A percentile compares a stretch with the other conserved stretches of the same genome.
Evolutionary conservation across 2,329 filamentous ascomycete species (phyloP).

Genomic region (Pseudogymnoascus sp.): DNA sequence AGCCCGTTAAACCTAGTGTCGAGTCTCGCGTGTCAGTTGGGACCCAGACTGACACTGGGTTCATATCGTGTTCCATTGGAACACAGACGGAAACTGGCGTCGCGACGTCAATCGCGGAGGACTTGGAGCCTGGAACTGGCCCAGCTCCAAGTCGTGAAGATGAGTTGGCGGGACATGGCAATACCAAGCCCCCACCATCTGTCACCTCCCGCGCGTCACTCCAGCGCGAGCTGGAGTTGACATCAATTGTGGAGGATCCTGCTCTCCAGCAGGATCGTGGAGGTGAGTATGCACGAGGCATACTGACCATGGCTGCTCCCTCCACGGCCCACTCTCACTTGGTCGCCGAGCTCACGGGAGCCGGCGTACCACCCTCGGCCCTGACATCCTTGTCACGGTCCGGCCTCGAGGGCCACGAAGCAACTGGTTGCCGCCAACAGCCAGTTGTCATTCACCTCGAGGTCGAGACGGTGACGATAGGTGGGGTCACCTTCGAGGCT

Average conservation of each 20-base stretch:
- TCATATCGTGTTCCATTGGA: not conserved
- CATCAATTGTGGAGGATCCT: slow-evolving; percentile 7
- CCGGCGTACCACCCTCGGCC: slow-evolving; percentile 3
- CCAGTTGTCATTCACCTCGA: slow-evolving; percentile 1
- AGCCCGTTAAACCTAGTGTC: not conserved
- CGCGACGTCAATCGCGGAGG: slow-evolving; percentile 5
- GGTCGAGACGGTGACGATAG: slow-evolving; percentile 10
- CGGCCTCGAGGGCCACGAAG: slow-evolving; percentile 6
- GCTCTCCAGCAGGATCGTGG: not conserved
- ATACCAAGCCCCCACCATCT: not conserved
- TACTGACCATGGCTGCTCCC: slow-evolving; percentile 5
- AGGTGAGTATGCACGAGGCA: slow-evolving; percentile 1
- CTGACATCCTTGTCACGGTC: slow-evolving; percentile 2
- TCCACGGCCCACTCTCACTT: not conserved
- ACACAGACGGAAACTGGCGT: not conserved
- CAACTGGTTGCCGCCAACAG: not conserved
- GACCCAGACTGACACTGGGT: not conserved
- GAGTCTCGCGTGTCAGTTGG: not conserved
- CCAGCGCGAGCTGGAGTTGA: slow-evolving; percentile 9
- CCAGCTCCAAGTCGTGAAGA: not conserved
- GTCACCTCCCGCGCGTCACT: slow-evolving; percentile 6
- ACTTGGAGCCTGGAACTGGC: not conserved
- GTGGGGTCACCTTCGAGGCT: slow-evolving; percentile 17
- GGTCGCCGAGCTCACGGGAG: slow-evolving; percentile 1
- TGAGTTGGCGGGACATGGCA: slow-evolving; percentile 1